These are phyloP conservation scores for Grosmannia serpens DNA, from an alignment of 2,329 filamentous ascomycete species.

Conservation along the genomic window DNA sequence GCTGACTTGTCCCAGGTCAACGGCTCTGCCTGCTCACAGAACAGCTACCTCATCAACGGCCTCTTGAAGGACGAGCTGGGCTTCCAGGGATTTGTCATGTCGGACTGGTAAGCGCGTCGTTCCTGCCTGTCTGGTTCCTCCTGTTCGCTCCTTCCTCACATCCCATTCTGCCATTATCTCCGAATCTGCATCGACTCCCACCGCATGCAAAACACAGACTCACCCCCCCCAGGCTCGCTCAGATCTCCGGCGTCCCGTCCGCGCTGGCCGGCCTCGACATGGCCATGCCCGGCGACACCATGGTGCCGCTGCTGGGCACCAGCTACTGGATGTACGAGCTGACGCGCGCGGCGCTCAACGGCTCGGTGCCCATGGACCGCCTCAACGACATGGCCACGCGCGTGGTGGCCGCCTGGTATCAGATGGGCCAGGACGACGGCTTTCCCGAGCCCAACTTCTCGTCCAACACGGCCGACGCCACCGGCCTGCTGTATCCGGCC, in stretches of 20 bases:
- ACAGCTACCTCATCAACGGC: slow-evolving; percentile 63
- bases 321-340: slow-evolving; percentile 45
- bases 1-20: slow-evolving; percentile 48
- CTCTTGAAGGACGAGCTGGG: slow-evolving; percentile 69
- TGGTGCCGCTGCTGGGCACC: slow-evolving; percentile 38
- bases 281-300: slow-evolving; percentile 47
- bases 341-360: slow-evolving; percentile 42
- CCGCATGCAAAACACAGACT: no score
- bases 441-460: slow-evolving; percentile 48
- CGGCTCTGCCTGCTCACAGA: slow-evolving; percentile 70
- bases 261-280: slow-evolving; percentile 64
- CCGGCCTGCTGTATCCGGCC: slow-evolving; percentile 44
- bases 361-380: slow-evolving; percentile 41
- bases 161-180: neutral
- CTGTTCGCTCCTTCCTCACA: neutral
- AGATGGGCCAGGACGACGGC: slow-evolving; percentile 46
- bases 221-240: slow-evolving; percentile 40
- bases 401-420: slow-evolving; percentile 47
- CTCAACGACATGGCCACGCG: slow-evolving; percentile 46
- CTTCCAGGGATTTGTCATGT: slow-evolving; percentile 71
- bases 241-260: slow-evolving; percentile 61
- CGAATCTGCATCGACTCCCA: neutral
- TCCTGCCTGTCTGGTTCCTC: neutral
- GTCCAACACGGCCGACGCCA: slow-evolving; percentile 41
- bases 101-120: slow-evolving; percentile 47